A percentile compares a stretch with the other conserved stretches of the same genome.
Evolutionary conservation across 169 alveolate genomes (phyloP).

Genomic region (Babesia divergens): DNA sequence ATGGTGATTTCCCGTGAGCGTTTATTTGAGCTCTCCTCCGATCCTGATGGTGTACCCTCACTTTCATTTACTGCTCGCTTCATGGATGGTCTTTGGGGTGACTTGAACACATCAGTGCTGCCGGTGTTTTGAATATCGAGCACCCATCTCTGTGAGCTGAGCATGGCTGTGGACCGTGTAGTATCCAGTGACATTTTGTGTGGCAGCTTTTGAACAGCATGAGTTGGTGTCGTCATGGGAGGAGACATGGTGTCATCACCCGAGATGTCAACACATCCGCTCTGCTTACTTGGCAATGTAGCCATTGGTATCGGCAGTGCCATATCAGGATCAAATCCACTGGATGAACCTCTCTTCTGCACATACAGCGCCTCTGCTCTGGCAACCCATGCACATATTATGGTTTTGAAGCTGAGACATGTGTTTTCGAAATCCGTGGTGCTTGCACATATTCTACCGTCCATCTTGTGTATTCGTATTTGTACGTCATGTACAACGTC

Average conservation of each 20-base stretch:
- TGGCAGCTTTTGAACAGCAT: not conserved
- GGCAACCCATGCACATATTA: constrained; percentile 42
- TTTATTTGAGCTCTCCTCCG: not conserved
- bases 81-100: not conserved
- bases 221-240: constrained; percentile 13
- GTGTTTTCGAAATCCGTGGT: constrained; percentile 40
- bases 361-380: constrained; percentile 26
- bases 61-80: not conserved
- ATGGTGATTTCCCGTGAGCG: constrained; percentile 16
- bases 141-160: not conserved
- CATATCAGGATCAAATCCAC: constrained; percentile 24
- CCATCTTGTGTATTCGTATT: constrained; percentile 33
- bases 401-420: constrained; percentile 31
- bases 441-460: constrained; percentile 26
- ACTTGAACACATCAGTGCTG: not conserved
- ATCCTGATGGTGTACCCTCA: not conserved
- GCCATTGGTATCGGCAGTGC: constrained; percentile 29
- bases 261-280: not conserved
- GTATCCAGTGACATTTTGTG: not conserved
- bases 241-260: not conserved
- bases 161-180: not conserved
- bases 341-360: constrained; percentile 1
- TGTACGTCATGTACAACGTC: constrained; percentile 24
- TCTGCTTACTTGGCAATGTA: constrained; percentile 2
- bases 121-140: not conserved